Evolutionary conservation across 78 protist species (phyloP).

Genomic region (Parvularia atlantis): DNA sequence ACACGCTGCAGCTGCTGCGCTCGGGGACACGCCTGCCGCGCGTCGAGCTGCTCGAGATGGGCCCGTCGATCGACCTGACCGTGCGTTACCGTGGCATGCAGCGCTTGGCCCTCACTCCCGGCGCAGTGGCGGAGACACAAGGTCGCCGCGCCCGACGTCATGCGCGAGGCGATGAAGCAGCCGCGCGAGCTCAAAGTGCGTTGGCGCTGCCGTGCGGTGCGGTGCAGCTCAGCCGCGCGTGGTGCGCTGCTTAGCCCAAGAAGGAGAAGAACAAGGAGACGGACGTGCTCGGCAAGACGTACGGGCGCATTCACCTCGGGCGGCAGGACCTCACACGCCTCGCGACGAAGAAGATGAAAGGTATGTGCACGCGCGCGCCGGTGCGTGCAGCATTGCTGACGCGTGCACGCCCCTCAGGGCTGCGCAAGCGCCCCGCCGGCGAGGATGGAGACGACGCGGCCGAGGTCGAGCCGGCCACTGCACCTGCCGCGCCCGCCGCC

Average conservation of each 20-base stretch:
- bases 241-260: too few relatives aligned
- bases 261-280: not conserved
- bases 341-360: not conserved
- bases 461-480: too few relatives aligned
- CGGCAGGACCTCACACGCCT: conserved; percentile 3
- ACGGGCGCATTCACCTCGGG: conserved; percentile 7
- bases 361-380: too few relatives aligned
- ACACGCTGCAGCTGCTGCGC: conserved; percentile 16
- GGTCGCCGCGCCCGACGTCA: conserved; percentile 20
- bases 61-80: conserved; percentile 48
- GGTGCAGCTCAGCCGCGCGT: too few relatives aligned
- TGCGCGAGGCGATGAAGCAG: not conserved
- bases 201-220: too few relatives aligned
- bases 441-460: too few relatives aligned
- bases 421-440: too few relatives aligned
- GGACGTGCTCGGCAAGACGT: not conserved
- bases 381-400: too few relatives aligned
- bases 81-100: conserved; percentile 20
- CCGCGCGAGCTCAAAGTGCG: conserved; percentile 1
- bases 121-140: too few relatives aligned
- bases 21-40: conserved; percentile 45
- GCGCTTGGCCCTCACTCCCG: not conserved
- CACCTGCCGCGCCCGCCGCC: too few relatives aligned
- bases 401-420: too few relatives aligned
- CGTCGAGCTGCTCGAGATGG: conserved; percentile 56